These are phyloP conservation scores for Arthroderma uncinatum DNA, from an alignment of 2,329 filamentous ascomycete genomes.

Conservation along the genomic window DNA sequence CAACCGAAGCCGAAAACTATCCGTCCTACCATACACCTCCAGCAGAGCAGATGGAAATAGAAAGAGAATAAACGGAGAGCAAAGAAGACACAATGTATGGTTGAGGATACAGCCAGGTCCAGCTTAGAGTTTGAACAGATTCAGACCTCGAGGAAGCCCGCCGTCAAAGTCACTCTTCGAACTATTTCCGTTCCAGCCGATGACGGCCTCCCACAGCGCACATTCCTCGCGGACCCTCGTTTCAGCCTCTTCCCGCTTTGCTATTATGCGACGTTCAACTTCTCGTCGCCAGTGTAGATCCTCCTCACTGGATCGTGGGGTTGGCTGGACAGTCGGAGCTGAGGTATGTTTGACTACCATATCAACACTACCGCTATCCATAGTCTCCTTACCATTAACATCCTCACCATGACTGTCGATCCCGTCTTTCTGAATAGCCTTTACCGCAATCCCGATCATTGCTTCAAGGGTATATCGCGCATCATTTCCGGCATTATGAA, in stretches of 20 bases:
- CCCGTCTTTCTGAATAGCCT: slow-evolving; percentile 14
- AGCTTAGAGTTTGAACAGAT: neutral
- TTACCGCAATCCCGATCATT: slow-evolving; percentile 52
- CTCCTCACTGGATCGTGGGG: neutral
- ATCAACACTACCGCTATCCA: neutral
- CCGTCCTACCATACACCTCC: no score
- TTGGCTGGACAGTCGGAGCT: neutral
- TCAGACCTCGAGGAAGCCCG: slow-evolving; percentile 10
- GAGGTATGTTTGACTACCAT: neutral
- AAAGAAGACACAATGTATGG: neutral
- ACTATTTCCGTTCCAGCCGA: slow-evolving; percentile 14
- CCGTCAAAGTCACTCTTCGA: slow-evolving; percentile 18
- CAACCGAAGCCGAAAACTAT: no score
- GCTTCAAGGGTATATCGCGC: slow-evolving; percentile 67
- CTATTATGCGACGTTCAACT: slow-evolving; percentile 16
- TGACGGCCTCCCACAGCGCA: slow-evolving; percentile 17
- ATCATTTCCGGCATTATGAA: slow-evolving; percentile 87
- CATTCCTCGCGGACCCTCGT: slow-evolving; percentile 18
- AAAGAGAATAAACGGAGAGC: neutral
- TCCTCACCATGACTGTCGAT: neutral
- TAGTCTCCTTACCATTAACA: neutral
- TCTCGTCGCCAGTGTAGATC: slow-evolving; percentile 17
- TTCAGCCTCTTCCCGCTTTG: slow-evolving; percentile 11
- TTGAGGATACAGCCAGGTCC: neutral
- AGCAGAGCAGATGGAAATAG: neutral